These are phyloP conservation scores for Plantago ovata DNA, from an alignment of 257 asterid species.

Conservation along the genomic window DNA sequence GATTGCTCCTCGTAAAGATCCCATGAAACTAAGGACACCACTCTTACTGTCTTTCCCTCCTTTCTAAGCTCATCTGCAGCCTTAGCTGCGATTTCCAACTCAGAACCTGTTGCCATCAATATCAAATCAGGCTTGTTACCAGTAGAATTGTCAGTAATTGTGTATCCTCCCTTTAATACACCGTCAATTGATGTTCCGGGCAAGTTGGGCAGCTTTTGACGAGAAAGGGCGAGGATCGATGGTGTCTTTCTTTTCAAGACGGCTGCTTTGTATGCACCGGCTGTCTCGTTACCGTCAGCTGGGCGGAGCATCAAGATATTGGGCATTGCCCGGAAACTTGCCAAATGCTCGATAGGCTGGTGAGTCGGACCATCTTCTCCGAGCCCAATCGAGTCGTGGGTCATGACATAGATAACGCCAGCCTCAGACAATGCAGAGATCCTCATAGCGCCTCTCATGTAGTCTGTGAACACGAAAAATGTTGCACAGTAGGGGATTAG, in stretches of 20 bases:
- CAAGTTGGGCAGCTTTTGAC: slow-evolving; percentile 62
- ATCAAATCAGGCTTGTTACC: slow-evolving; percentile 66
- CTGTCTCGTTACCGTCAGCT: slow-evolving; percentile 89
- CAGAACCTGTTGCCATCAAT: slow-evolving; percentile 67
- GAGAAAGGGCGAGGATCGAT: slow-evolving; percentile 58
- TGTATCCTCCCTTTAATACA: slow-evolving; percentile 71
- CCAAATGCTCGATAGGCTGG: slow-evolving; percentile 74
- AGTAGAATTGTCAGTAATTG: slow-evolving; percentile 46
- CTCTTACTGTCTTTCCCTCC: slow-evolving; percentile 78
- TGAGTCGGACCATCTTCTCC: slow-evolving; percentile 84
- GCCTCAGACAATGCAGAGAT: slow-evolving; percentile 72
- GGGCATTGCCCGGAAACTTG: slow-evolving; percentile 84
- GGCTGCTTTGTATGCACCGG: slow-evolving; percentile 77
- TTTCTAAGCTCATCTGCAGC: slow-evolving; percentile 68
- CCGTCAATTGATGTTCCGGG: slow-evolving; percentile 67
- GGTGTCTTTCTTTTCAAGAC: slow-evolving; percentile 67
- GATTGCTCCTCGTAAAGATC: slow-evolving; percentile 74
- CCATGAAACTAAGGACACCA: slow-evolving; percentile 78
- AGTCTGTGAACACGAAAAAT: slow-evolving; percentile 86
- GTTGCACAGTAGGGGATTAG: slow-evolving; percentile 82
- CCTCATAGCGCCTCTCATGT: slow-evolving; percentile 91
- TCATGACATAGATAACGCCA: slow-evolving; percentile 66
- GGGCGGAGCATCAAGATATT: slow-evolving; percentile 70
- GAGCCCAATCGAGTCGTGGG: slow-evolving; percentile 71
- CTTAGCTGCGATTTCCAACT: slow-evolving; percentile 61